Percentiles rank a stretch among this genome's conserved stretches.
phyloP scores from a whole-genome alignment of 176 grass and related monocot genomes.

The Carex cristatella region DNA sequence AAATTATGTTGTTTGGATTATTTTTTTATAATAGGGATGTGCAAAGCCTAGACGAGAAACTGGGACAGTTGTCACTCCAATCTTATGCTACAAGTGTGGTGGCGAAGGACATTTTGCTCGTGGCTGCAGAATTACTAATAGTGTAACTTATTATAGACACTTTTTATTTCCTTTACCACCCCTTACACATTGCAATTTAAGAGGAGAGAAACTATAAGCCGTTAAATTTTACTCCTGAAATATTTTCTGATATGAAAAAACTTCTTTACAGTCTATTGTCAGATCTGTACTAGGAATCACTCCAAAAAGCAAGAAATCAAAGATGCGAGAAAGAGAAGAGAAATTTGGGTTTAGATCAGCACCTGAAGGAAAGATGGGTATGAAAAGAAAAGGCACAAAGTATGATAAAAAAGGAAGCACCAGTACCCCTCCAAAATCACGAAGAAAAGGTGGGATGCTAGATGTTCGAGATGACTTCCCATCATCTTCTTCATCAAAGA shows the following conservation, averaged over 20 bases:
- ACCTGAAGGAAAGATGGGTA: constrained; percentile 31
- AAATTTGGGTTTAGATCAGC: constrained; percentile 48
- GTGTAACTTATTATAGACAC: constrained; percentile 31
- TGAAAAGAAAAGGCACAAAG: constrained; percentile 42
- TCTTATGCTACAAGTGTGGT: constrained; percentile 54
- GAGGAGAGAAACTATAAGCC: background rate
- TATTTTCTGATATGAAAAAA: background rate
- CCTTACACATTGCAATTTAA: background rate
- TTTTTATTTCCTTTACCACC: background rate
- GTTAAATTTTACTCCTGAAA: background rate
- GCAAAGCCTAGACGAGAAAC: constrained; percentile 64
- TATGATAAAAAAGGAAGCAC: constrained; percentile 44
- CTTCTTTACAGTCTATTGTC: constrained; percentile 36
- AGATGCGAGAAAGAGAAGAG: constrained; percentile 33
- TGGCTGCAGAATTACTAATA: constrained; percentile 54
- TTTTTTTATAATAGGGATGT: constrained; percentile 60
- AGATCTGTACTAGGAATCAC: constrained; percentile 28
- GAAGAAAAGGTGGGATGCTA: constrained; percentile 44
- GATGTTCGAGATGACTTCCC: constrained; percentile 43
- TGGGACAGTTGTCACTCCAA: constrained; percentile 24
- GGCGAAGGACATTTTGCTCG: constrained; percentile 79
- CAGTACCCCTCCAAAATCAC: constrained; percentile 41
- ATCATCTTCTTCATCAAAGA: constrained; percentile 28
- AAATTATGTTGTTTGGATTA: constrained; percentile 24
- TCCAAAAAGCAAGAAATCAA: constrained; percentile 31